Evolutionary conservation across 768 basidiomycete species (phyloP).

Genomic region (Auricularia heimuer): DNA sequence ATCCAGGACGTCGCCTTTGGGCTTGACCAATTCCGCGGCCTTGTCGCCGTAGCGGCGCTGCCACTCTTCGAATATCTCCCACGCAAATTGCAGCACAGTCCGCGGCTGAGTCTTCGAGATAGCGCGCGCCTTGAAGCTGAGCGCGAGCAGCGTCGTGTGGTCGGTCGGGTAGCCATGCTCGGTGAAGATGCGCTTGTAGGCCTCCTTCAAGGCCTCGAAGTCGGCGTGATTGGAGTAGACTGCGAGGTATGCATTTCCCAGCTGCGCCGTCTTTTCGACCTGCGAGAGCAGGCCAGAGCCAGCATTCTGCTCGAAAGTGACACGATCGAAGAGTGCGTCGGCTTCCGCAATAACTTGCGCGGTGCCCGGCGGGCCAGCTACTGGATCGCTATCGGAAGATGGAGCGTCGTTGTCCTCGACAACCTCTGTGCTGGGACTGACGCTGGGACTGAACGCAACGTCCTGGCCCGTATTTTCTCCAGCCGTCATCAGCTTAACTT

Average conservation of each 20-base stretch:
- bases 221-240: slow-evolving; percentile 55
- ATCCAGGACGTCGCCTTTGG: background rate
- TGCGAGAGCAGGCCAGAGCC: slow-evolving; percentile 35
- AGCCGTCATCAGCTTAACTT: slow-evolving; percentile 33
- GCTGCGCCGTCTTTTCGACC: slow-evolving; percentile 48
- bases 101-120: slow-evolving; percentile 31
- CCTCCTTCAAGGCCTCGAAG: slow-evolving; percentile 36
- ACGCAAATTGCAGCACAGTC: slow-evolving; percentile 41
- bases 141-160: slow-evolving; percentile 60
- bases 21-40: background rate
- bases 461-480: slow-evolving; percentile 7
- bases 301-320: slow-evolving; percentile 34
- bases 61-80: slow-evolving; percentile 64
- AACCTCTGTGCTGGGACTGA: too few species aligned
- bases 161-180: slow-evolving; percentile 44
- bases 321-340: slow-evolving; percentile 49
- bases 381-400: too few species aligned
- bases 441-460: background rate
- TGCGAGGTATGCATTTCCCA: slow-evolving; percentile 74
- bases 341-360: slow-evolving; percentile 67
- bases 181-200: slow-evolving; percentile 36
- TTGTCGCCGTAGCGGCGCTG: slow-evolving; percentile 5
- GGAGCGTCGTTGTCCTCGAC: too few species aligned
- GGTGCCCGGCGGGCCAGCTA: slow-evolving; percentile 52
- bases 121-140: slow-evolving; percentile 20